A percentile compares a stretch with the other conserved stretches of the same genome.
Conservation (phyloP, 1,284 basidiomycete species). For the Wallemia mellicola region DNA sequence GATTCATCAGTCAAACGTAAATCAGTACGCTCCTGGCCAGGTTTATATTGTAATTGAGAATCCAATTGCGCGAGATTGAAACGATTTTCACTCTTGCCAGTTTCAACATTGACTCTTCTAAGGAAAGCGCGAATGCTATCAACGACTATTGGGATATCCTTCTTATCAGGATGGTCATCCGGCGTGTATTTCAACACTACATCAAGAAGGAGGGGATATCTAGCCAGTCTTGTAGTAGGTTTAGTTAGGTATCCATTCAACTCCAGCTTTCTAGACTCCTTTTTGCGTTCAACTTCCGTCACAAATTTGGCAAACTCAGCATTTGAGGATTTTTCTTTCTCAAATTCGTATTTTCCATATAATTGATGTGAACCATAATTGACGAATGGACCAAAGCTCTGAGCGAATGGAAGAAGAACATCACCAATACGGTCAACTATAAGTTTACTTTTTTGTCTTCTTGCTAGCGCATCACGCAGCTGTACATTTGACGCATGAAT, state of each 20-base stretch:
- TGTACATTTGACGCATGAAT: conserved; percentile 72
- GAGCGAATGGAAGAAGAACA: conserved; percentile 61
- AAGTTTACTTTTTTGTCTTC: conserved; percentile 76
- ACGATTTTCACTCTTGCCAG: conserved; percentile 68
- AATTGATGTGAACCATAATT: conserved; percentile 87
- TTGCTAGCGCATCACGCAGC: conserved; percentile 71
- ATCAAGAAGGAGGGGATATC: conserved; percentile 78
- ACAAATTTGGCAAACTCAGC: conserved; percentile 86
- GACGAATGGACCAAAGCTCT: conserved; percentile 73
- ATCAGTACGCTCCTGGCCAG: conserved; percentile 49
- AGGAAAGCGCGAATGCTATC: conserved; percentile 55
- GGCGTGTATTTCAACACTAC: conserved; percentile 80
- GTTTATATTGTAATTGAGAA: conserved; percentile 55
- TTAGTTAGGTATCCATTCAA: conserved; percentile 95
- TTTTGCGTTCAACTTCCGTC: conserved; percentile 61
- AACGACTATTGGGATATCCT: conserved; percentile 44
- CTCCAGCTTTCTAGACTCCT: conserved; percentile 85
- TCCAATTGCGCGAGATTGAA: conserved; percentile 77
- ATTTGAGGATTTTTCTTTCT: conserved; percentile 87
- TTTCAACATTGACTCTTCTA: conserved; percentile 64
- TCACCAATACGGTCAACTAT: conserved; percentile 81
- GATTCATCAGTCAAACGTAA: conserved; percentile 57
- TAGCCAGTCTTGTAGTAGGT: conserved; percentile 80
- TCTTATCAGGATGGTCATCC: conserved; percentile 68
- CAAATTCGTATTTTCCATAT: conserved; percentile 96